Conservation (phyloP, 139 green algal genomes). For the Monoraphidium neglectum region DNA sequence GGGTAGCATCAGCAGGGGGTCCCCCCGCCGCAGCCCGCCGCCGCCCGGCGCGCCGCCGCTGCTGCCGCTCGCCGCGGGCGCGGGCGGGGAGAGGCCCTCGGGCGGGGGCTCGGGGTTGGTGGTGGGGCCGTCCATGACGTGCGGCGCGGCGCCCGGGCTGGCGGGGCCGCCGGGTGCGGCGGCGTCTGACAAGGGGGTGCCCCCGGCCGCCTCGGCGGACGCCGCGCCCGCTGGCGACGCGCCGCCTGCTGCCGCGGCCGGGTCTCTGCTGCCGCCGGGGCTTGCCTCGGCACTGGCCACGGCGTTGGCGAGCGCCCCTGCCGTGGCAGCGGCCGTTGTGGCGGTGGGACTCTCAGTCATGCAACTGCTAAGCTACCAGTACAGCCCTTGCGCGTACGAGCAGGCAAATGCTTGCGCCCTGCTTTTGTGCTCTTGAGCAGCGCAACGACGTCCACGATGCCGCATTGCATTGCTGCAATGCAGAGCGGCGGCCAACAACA, state of each 20-base stretch:
- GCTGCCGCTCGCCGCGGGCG: not conserved
- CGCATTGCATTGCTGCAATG: too few relatives aligned
- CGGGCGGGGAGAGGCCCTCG: constrained; percentile 17
- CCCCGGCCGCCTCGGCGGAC: not conserved
- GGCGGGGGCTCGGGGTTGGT: constrained; percentile 28
- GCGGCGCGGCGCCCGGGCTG: not conserved
- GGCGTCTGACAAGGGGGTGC: not conserved
- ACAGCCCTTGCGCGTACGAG: too few relatives aligned
- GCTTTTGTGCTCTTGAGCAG: not conserved
- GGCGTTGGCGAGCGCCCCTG: too few relatives aligned
- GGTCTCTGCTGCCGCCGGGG: not conserved
- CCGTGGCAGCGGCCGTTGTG: too few relatives aligned
- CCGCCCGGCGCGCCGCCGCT: not conserved
- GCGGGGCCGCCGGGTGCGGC: too few relatives aligned
- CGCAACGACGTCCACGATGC: not conserved
- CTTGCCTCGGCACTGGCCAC: too few relatives aligned
- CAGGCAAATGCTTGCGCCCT: too few relatives aligned
- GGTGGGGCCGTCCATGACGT: constrained; percentile 14
- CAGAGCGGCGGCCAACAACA: too few relatives aligned
- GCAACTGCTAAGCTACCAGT: too few relatives aligned
- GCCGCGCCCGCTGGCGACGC: not conserved
- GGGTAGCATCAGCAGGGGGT: constrained; percentile 13
- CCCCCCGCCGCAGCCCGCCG: not conserved
- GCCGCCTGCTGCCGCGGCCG: constrained; percentile 1
- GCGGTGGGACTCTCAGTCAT: too few relatives aligned